Conservation (phyloP, 2,329 filamentous ascomycete genomes). For the Cladophialophora bantiana region DNA sequence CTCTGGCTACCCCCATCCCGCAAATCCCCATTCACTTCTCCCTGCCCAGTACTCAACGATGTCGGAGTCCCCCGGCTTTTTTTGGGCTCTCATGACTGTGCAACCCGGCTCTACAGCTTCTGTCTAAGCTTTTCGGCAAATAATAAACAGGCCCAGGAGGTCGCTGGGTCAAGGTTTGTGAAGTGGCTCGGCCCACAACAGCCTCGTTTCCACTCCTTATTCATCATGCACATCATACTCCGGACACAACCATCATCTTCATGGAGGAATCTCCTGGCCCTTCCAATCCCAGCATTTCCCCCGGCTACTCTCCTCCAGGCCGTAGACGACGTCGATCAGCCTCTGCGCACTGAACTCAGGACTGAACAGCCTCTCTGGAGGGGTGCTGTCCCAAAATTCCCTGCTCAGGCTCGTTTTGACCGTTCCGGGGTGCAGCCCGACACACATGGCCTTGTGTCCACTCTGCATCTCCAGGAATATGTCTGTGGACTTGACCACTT, state of each 20-base stretch:
- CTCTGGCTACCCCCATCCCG: neutral
- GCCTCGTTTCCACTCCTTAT: slow-evolving; percentile 18
- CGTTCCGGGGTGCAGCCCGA: slow-evolving; percentile 80
- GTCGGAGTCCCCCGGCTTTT: neutral
- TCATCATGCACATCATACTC: slow-evolving; percentile 14
- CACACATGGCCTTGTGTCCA: slow-evolving; percentile 68
- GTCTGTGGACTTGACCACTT: slow-evolving; percentile 74
- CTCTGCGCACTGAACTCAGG: slow-evolving; percentile 70
- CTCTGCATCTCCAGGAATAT: slow-evolving; percentile 65
- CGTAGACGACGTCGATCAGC: slow-evolving; percentile 65
- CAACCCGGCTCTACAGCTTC: neutral
- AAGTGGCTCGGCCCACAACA: slow-evolving; percentile 1
- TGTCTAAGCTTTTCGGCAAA: neutral
- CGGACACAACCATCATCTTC: slow-evolving; percentile 10
- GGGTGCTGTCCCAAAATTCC: slow-evolving; percentile 73
- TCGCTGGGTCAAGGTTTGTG: neutral
- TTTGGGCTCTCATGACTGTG: neutral
- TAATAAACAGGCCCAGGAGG: neutral
- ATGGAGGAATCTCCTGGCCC: slow-evolving; percentile 38
- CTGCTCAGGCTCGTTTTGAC: slow-evolving; percentile 76
- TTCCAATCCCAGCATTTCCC: slow-evolving; percentile 41
- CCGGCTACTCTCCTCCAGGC: slow-evolving; percentile 61
- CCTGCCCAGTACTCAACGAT: neutral
- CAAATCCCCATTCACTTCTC: neutral
- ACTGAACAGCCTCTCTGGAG: slow-evolving; percentile 69